Base-by-base conservation (phyloP, 1,139 yeast species). In the Maudiozyma humilis region DNA sequence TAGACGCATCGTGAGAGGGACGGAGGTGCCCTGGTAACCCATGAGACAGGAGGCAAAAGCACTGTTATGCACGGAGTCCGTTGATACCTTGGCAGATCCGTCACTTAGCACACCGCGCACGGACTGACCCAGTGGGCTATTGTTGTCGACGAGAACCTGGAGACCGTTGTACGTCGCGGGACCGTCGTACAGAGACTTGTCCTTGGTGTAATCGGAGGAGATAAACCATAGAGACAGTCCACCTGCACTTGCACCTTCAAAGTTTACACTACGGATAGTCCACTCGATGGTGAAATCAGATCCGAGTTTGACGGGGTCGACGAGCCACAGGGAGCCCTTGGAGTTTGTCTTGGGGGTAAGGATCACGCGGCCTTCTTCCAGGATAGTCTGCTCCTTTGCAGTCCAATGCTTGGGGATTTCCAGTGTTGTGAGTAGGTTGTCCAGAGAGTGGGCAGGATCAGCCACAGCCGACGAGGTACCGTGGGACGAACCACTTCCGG, bases 1-100 rank as follows among this genome's bases (percentile, higher is more conserved):
- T 13, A 82, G 54, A 62, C 88, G 73, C n/a, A 82, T 45, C 1
- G 84, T 79, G 33, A 75, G 68, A 7, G 93, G 91, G 6, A 82
- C 83, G 50, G 76, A 75, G 0, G 86, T 77, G 52, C 77, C 79
- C 57, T 82, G 79, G 55, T 74, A 82, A 14, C 72, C 68, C 54
- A 79, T 64, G 17, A 68, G 63, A 65, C 86, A 80, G n/a, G 73
- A 69, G 0, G 82, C 83, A 51, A 79, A 64, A 0, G 78, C 58
- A 23, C 54, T 49, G 1, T 57, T 55, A 44, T 66, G 61, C 8
- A 59, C 57, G n/a, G 53, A 51, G 14, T 45, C 46, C 15, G 44
- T 42, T 1, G 52, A 47, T 6, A 53, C 38, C 3, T 42, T 18
- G 7, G 62, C 60, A 15, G 63, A 61, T 0, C 75, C 55, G 60